Evolutionary conservation across 2,329 filamentous ascomycete genomes (phyloP).

Genomic region (Alternaria sp.): DNA sequence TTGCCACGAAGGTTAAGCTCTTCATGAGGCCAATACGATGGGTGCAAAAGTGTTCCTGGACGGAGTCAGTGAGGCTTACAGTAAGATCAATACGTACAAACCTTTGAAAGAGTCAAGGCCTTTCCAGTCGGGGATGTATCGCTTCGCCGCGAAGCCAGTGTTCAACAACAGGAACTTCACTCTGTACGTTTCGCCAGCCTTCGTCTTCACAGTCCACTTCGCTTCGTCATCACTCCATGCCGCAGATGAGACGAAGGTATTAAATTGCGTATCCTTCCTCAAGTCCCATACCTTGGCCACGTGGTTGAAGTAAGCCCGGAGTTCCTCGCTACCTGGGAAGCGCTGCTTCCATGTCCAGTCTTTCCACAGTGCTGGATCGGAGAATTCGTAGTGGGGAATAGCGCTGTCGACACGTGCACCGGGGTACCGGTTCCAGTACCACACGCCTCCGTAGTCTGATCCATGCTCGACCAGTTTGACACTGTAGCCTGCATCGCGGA

Average conservation of each 20-base stretch:
- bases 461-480: conserved; percentile 33
- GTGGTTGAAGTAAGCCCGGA: conserved; percentile 31
- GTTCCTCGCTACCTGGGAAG: conserved; percentile 30
- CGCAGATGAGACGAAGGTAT: conserved; percentile 54
- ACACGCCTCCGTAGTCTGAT: conserved; percentile 31
- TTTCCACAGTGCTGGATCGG: conserved; percentile 26
- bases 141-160: conserved; percentile 58
- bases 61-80: background rate
- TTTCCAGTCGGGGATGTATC: conserved; percentile 52
- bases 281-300: conserved; percentile 31
- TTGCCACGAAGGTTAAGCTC: conserved; percentile 63
- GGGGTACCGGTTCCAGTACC: conserved; percentile 43
- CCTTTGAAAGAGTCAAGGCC: conserved; percentile 46
- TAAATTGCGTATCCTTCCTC: conserved; percentile 46
- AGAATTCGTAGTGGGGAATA: conserved; percentile 34
- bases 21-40: conserved; percentile 66
- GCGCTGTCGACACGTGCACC: conserved; percentile 38
- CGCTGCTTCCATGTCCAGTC: conserved; percentile 31
- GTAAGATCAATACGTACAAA: background rate
- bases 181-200: conserved; percentile 50
- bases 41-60: conserved; percentile 57
- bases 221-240: conserved; percentile 49
- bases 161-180: conserved; percentile 58
- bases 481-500: conserved; percentile 35
- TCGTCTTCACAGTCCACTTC: conserved; percentile 57